Percentiles rank a stretch among this genome's conserved stretches.
phyloP scores from a whole-genome alignment of 176 grass and related monocot genomes.

The Raddia distichophylla region DNA sequence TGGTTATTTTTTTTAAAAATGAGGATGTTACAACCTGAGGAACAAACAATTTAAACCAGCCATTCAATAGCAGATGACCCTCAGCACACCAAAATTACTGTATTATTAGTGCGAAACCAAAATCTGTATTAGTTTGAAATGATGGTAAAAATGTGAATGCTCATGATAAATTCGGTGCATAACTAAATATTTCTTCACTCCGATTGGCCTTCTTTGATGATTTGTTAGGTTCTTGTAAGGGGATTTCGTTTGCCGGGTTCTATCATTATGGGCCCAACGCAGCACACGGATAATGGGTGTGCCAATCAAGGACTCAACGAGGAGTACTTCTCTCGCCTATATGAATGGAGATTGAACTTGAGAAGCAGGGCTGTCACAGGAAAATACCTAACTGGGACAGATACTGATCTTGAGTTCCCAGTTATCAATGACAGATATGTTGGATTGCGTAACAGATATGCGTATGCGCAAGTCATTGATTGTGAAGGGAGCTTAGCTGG shows the following conservation, averaged over 20 bases:
- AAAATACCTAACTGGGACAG: too few relatives aligned
- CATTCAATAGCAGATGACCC: too few relatives aligned
- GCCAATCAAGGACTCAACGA: background rate
- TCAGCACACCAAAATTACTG: too few relatives aligned
- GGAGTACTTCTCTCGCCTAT: slow-evolving; percentile 5
- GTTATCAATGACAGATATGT: background rate
- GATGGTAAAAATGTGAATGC: too few relatives aligned
- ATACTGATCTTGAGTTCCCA: background rate
- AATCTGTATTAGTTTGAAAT: too few relatives aligned
- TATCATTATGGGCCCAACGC: slow-evolving; percentile 5
- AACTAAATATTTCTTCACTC: too few relatives aligned
- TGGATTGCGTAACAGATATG: slow-evolving; percentile 17
- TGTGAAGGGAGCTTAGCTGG: background rate
- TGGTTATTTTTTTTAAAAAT: too few relatives aligned
- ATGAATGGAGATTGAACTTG: slow-evolving; percentile 32
- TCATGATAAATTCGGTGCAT: too few relatives aligned
- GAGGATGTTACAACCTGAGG: too few relatives aligned
- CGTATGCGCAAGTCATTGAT: slow-evolving; percentile 28
- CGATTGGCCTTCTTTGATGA: background rate
- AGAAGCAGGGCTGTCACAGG: slow-evolving; percentile 14
- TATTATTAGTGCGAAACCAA: too few relatives aligned
- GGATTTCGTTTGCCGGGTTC: slow-evolving; percentile 6
- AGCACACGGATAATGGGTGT: background rate
- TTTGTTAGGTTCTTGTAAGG: slow-evolving; percentile 34
- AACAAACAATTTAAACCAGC: too few relatives aligned